Evolutionary conservation across 768 basidiomycete genomes (phyloP), one percentile per base, ranked within the genome.

Genomic region (Phanerodontia chrysosporium): DNA sequence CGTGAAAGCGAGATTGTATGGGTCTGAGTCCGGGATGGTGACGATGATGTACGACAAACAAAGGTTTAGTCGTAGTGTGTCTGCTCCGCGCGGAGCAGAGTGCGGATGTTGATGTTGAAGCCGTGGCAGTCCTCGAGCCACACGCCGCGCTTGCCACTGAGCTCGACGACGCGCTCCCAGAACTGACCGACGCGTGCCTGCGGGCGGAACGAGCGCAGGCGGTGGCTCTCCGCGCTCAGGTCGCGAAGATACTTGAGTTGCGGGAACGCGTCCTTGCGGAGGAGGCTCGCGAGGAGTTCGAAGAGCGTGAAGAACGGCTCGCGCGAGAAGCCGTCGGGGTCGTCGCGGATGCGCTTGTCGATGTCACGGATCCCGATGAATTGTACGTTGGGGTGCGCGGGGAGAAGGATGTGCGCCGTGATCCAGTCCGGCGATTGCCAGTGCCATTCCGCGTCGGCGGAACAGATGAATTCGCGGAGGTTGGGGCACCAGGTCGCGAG

Each of bases 341-440:
- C 73, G 18, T 81, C 81, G 14, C 75, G 63, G 24, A 90, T 71
- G 58, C 87, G 78, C 60, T 80, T 78, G 69, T 88, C 84, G 66
- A 90, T 83, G 63, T 86, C 87, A 21, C 87, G 78, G 58, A 90
- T 84, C 9, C 86, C 89, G 57, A 90, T 90, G 55, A 89, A 76
- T 68, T 83, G 72, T 12, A 90, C 69, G 7, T 74, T 74, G 0
- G 82, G 79, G 66, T 90, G 89, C 1, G 82, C 69, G 18, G 87
- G 85, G 22, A 90, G 77, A 6, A 90, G 73, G 42, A 87, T 77
- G 57, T 90, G 89, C 2, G 89, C 87, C 14, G 89, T 86, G 65
- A 90, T 89, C 89, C 88, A 90, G 66, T 90, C 87, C 0, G 89
- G 89, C 53, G 75, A 78, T 64, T 83, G 79, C 89, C 89, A 90